phyloP scores from a whole-genome alignment of 345 rosid genomes.

The Populus ilicifolia region DNA sequence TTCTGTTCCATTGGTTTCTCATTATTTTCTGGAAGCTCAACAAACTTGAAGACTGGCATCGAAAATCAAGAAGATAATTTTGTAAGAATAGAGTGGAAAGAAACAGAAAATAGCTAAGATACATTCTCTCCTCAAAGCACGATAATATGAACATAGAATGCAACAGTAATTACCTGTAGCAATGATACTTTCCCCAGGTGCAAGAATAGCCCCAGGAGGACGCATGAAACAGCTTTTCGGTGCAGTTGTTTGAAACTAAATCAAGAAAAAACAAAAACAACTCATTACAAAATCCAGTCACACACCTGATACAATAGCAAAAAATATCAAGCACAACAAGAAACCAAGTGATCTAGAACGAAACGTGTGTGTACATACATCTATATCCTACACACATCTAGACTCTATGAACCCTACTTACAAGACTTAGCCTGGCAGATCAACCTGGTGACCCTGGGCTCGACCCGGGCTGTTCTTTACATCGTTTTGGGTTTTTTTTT shows the following conservation, averaged over 20 bases:
- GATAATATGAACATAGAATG: conserved; percentile 2
- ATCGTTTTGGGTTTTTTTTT: too few species aligned
- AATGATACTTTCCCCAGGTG: conserved; percentile 81
- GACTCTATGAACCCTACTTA: neutral
- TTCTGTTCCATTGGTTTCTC: conserved; percentile 90
- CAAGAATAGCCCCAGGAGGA: conserved; percentile 92
- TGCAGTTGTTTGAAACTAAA: too few species aligned
- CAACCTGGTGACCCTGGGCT: too few species aligned
- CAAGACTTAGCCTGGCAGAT: too few species aligned
- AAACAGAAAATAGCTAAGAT: neutral
- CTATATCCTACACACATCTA: too few species aligned
- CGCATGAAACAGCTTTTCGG: conserved; percentile 99
- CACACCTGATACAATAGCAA: neutral
- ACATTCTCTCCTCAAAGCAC: neutral
- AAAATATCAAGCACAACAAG: neutral
- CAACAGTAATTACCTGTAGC: conserved; percentile 63
- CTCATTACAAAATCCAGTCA: neutral
- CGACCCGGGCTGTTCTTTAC: too few species aligned
- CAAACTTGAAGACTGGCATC: conserved; percentile 84
- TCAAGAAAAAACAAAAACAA: conserved; percentile 9
- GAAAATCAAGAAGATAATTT: conserved; percentile 16
- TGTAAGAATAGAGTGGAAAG: neutral
- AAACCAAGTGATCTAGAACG: too few species aligned
- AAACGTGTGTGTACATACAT: too few species aligned
- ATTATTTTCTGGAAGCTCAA: conserved; percentile 87